Evolutionary conservation across 169 alveolate species (phyloP).

Genomic region (Cryptosporidium ryanae): DNA sequence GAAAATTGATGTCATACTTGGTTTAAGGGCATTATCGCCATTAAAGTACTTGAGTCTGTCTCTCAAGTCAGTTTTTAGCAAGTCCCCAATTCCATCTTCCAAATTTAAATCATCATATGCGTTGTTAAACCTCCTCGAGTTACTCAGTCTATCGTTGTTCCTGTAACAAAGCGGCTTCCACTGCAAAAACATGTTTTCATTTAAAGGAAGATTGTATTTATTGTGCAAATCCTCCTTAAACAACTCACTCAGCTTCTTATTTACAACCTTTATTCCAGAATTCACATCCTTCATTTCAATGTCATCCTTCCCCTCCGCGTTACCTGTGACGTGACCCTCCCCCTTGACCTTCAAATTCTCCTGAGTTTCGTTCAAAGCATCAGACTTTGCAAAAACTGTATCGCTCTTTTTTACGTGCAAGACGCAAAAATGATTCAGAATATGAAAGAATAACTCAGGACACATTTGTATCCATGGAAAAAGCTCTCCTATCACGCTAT

Average conservation of each 20-base stretch:
- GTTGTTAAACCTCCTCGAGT: not conserved
- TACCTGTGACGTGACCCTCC: no score
- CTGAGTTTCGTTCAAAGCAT: not conserved
- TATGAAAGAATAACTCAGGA: conserved; percentile 36
- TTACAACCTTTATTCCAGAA: not conserved
- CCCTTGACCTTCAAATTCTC: not conserved
- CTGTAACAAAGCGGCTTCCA: conserved; percentile 59
- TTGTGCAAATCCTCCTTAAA: conserved; percentile 15
- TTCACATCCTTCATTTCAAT: conserved; percentile 12
- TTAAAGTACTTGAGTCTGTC: conserved; percentile 26
- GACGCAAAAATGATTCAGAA: conserved; percentile 48
- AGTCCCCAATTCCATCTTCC: no score
- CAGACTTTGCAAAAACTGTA: not conserved
- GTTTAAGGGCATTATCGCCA: conserved; percentile 52
- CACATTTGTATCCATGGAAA: conserved; percentile 63
- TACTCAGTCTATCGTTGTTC: not conserved
- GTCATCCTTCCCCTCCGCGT: conserved; percentile 7
- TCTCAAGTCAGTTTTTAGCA: not conserved
- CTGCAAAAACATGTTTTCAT: conserved; percentile 43
- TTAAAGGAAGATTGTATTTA: conserved; percentile 56
- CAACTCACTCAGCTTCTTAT: conserved; percentile 7
- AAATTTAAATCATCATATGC: not conserved
- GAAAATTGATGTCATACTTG: conserved; percentile 33
- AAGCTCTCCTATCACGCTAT: conserved; percentile 65
- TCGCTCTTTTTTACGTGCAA: not conserved